A percentile compares a stretch with the other conserved stretches of the same genome.
phyloP scores from a whole-genome alignment of 2,329 filamentous ascomycete genomes.

The Fusarium sp. region DNA sequence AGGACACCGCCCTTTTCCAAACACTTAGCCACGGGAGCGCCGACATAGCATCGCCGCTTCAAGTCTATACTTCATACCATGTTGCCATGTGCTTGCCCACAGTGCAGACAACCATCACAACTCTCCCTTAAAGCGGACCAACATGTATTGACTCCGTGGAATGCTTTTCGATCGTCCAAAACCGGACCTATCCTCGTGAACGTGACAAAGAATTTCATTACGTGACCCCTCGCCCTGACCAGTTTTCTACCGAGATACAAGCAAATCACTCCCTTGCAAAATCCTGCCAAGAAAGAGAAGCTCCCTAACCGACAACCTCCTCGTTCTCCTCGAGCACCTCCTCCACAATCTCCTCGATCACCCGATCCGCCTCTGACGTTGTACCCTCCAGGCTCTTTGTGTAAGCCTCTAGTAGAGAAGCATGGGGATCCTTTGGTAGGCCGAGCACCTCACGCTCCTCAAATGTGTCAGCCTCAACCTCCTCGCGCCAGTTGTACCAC shows the following conservation, averaged over 20 bases:
- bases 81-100: background rate
- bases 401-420: constrained; percentile 70
- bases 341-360: constrained; percentile 90
- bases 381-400: constrained; percentile 62
- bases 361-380: constrained; percentile 75
- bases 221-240: constrained; percentile 48
- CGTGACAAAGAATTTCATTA: constrained; percentile 49
- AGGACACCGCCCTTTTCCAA: background rate
- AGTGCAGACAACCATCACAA: background rate
- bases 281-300: constrained; percentile 44
- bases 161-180: constrained; percentile 40
- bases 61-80: background rate
- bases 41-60: background rate
- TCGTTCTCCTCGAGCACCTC: constrained; percentile 89
- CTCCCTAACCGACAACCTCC: constrained; percentile 69
- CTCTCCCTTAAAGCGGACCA: constrained; percentile 6
- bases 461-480: constrained; percentile 76
- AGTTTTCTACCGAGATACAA: constrained; percentile 51
- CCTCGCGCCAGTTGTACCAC: constrained; percentile 87
- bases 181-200: constrained; percentile 39
- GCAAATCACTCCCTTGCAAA: constrained; percentile 46
- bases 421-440: constrained; percentile 73
- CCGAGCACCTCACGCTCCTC: constrained; percentile 78
- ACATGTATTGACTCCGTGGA: constrained; percentile 32
- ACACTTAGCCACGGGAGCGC: background rate